phyloP scores from a whole-genome alignment of 805 yeast species.

The Kazachstania viticola region DNA sequence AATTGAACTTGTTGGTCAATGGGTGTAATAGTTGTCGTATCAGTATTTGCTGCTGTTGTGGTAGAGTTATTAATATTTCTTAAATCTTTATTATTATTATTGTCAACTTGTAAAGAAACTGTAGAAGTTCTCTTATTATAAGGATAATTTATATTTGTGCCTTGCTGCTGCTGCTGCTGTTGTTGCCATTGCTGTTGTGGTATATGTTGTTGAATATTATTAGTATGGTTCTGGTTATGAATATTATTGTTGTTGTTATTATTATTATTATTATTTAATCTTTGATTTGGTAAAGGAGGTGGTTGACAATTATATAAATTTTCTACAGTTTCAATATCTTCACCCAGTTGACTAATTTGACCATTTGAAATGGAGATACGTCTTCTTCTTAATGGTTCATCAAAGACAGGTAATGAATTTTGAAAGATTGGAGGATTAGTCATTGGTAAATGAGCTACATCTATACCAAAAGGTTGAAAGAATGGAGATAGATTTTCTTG shows the following conservation, averaged over 20 bases:
- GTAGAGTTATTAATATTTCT: neutral
- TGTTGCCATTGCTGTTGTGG: neutral
- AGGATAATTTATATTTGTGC: neutral
- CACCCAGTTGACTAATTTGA: slow-evolving; percentile 64
- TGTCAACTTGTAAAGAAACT: too few relatives aligned
- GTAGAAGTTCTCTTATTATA: neutral
- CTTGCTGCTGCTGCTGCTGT: too few relatives aligned
- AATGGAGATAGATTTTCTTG: slow-evolving; percentile 32
- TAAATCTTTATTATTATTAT: neutral
- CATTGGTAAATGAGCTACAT: slow-evolving; percentile 33
- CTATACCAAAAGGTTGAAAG: slow-evolving; percentile 35
- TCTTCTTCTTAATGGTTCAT: slow-evolving; percentile 18
- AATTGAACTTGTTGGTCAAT: neutral
- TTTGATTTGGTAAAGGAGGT: slow-evolving; percentile 6
- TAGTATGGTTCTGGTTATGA: neutral
- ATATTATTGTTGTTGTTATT: neutral
- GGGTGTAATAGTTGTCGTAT: neutral
- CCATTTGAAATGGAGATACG: slow-evolving; percentile 74
- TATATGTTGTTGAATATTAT: neutral
- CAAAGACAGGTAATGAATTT: slow-evolving; percentile 28
- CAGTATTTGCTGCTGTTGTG: neutral
- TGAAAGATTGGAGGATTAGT: slow-evolving; percentile 37
- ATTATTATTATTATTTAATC: slow-evolving; percentile 27
- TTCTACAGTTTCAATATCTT: slow-evolving; percentile 25
- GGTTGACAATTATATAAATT: slow-evolving; percentile 26